Evolutionary conservation across 1,139 yeast species (phyloP), one percentile per base, ranked within the genome.

Genomic region (Lodderomyces metapsilosis): DNA sequence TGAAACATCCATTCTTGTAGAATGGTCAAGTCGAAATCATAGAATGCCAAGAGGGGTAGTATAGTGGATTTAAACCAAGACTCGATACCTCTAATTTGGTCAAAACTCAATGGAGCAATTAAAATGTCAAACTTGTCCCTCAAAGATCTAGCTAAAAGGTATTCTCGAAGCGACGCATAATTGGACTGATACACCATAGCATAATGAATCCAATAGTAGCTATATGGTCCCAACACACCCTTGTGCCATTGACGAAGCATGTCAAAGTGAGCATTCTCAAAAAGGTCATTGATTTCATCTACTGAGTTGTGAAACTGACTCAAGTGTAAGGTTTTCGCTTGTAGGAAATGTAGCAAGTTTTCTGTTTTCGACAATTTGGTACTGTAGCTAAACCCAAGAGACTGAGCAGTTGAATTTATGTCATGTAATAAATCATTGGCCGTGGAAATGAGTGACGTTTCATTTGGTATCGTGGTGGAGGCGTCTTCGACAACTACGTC

Each of bases 21-120:
- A 2, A 66, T 62, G 1, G 40, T 40, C 32, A 66, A 57, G 40
- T 64, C 60, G 21, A 51, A 41, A 7, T 45, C 42, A 34, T 57
- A 39, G 43, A 56, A 59, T 1, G 36, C 43, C 4, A 61, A 46
- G 13, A 60, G 44, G 0, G 76, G 76, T 5, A 69, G 35, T 1
- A 67, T 52, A 5, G 65, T 72, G 15, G 57, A 48, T 1, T 42
- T 21, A 43, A 67, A 45, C 70, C 73, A 70, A 12, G 51, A 43
- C 3, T 44, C 47, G 1, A 52, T 41, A 6, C 57, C 41, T 21
- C 56, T 30, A 24, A 54, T 54, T 5, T 47, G 51, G 10, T 49
- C 44, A 9, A 50, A 43, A 3, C 45, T 30, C 12, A 66, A 42
- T 1, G 73, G 72, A 2, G 39, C 43, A 3, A 63, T 50, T 12